Conservation (phyloP, 2,329 filamentous ascomycete genomes). For the Truncatella angustata region DNA sequence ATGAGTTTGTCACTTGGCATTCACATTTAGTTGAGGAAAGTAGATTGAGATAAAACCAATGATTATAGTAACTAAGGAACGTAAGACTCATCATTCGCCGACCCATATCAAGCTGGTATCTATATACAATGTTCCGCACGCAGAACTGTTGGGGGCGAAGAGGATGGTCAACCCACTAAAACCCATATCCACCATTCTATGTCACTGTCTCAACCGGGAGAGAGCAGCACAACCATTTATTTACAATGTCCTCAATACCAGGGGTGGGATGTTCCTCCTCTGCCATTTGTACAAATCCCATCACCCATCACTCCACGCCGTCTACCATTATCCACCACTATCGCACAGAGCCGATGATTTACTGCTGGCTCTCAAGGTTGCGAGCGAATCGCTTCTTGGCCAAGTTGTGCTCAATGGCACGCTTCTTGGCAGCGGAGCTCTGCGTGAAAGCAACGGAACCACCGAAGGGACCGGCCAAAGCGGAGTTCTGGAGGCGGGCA, state of each 20-base stretch:
- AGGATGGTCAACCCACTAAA: neutral
- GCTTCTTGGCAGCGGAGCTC: slow-evolving; percentile 53
- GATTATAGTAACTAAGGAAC: slow-evolving; percentile 8
- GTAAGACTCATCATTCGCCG: slow-evolving; percentile 9
- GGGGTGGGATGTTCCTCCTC: neutral
- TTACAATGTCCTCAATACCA: neutral
- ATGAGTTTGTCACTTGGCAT: too few species aligned
- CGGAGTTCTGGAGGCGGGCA: slow-evolving; percentile 58
- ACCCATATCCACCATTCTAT: neutral
- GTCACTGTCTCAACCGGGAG: slow-evolving; percentile 6
- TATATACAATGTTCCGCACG: slow-evolving; percentile 6
- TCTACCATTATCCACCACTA: neutral
- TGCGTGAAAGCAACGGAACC: slow-evolving; percentile 63
- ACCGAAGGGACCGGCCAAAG: slow-evolving; percentile 61
- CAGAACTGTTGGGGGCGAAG: neutral
- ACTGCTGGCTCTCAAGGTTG: slow-evolving; percentile 7
- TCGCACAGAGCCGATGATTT: neutral
- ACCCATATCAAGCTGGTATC: neutral
- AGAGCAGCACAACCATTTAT: neutral
- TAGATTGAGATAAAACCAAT: neutral
- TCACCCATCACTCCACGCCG: neutral
- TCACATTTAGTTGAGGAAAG: neutral
- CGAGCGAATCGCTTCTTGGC: slow-evolving; percentile 22
- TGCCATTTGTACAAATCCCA: slow-evolving; percentile 1
- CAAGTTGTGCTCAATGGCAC: slow-evolving; percentile 52